Base-by-base conservation (phyloP, 768 basidiomycete genomes). In the Tricholoma sp. region DNA sequence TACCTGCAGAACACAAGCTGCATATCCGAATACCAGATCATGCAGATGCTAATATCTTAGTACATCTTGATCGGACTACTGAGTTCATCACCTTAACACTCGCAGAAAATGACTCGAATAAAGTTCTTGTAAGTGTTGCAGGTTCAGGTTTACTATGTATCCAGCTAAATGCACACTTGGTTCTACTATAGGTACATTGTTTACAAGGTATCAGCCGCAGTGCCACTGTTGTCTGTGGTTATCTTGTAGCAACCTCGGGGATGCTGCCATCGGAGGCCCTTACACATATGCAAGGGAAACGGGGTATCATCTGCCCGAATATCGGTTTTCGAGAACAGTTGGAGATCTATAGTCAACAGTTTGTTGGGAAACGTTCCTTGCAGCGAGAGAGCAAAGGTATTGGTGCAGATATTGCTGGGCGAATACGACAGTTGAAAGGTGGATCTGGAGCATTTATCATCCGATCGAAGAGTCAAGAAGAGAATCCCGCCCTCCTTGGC, bases 201-300 rank as follows among this genome's bases (percentile, higher is more conserved):
- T 69, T 83, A 39, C 83, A 84, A 69, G 90, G 90, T 41, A 79
- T 90, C 57, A 88, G 86, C 63, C 79, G 90, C 21, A 88, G 86
- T 43, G 80, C 89, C 0, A 89, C 87, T 4, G 79, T 90, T 24
- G 83, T 91, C 3, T 84, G 85, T 59, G 90, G 88, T 54, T 91
- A 89, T 70, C 73, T 87, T 43, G 70, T 85, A 18, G 78, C 80
- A 16, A 77, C 79, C 9, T 78, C 73, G 24, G 71, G 74, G 16
- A 84, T 88, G 82, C 67, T 68, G 4, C 75, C 81, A 10, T 53
- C 62, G 22, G 79, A 86, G 56, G 79, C 86, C 8, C 76, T 89
- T 61, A 73, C 69, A 24, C 80, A 80, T 57, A 79, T 83, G 32
- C 78, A 78, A 61, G 69, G 76, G 35, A 79, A 80, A 50, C 85